Base-by-base conservation (phyloP, 2,329 filamentous ascomycete genomes). In the Colletotrichum incanum region DNA sequence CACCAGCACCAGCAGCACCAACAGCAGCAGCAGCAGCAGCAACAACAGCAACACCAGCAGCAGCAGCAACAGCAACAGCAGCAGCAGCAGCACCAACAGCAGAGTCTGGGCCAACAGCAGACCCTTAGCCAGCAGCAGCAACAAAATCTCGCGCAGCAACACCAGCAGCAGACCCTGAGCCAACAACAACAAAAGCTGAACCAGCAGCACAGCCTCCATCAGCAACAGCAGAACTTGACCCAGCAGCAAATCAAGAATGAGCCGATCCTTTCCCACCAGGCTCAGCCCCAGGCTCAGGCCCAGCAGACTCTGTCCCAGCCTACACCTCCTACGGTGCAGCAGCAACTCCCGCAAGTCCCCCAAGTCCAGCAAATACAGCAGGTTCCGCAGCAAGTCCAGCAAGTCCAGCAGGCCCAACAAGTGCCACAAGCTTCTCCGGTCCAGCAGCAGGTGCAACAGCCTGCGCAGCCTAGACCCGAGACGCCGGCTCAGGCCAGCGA, bases 381-480 rank as follows among this genome's bases (percentile, higher is more conserved):
- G 52, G 70, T 71, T n/a, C 73, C 76, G 62, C 79, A 83, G 56
- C 76, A 80, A 56, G 73, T 73, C 2, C 77, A 77, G 60, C 76
- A 75, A 18, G 71, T 73, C 3, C 76, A 78, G 60, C 75, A 60
- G n/a, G 73, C 72, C 5, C 76, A 78, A 54, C 75, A 60, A 31
- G 75, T 73, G 5, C 77, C 62, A 7, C 67, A 71, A 62, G 71
- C 60, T 3, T 49, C 59, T 11, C 69, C 73, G 5, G 65, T 52
- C 41, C 80, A 79, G 62, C 80, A 79, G 61, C 80, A 81, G 67
- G 75, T 78, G 6, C 81, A 83, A 55, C 81, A 83, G 43, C 77
- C 80, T 20, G 78, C 80, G 14, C 81, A 83, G 66, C 80, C 81
- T 16, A 76, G 77, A 37, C 74, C 75, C 5, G 80, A 82, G 39